Evolutionary conservation across 2,329 filamentous ascomycete species (phyloP), one percentile per base, ranked within the genome.

Genomic region (Gaeumannomyces sp.): DNA sequence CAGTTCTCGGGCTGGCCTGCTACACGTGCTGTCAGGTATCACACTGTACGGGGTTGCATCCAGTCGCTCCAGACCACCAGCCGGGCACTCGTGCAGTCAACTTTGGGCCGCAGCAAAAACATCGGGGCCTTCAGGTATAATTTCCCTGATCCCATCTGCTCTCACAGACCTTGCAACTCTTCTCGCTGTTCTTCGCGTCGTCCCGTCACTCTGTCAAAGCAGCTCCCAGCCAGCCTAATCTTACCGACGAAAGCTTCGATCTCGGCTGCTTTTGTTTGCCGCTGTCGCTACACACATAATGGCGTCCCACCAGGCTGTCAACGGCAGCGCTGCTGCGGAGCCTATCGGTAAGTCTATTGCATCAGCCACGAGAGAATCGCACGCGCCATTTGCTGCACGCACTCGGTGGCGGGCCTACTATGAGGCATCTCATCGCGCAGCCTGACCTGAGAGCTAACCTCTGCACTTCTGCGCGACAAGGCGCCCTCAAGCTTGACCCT

Each of bases 401-500:
- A n/a, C 45, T n/a, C 13, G 16, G 16, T n/a, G 45, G 45, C 45
- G 45, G 19, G 11, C 25, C 25, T n/a, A 25, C 45, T 7, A 1
- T 11, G n/a, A 53, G 19, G 16, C 22, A 25, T 53, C 45, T n/a
- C 19, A n/a, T 25, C 19, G 19, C 16, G 19, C 38, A 22, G 38
- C 2, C 13, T 35, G 38, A 45, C 13, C 4, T 45, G 14, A 22
- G 19, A 16, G 38, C 45, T 53, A 53, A 53, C 45, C n/a, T 53
- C 45, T 53, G 45, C 6, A 25, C 19, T 25, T 25, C 22, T 8
- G 35, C 65, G 65, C 69, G 57, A 63, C 66, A 57, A 96, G 95
- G 94, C 71, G 93, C 97, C 63, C 78, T 96, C 69, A 80, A 91
- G 75, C 83, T 98, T 66, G 95, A 99, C 74, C 92, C 93, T 60